phyloP scores from a whole-genome alignment of 352 stramenopile genomes.

The Phytophthora pinifolia region DNA sequence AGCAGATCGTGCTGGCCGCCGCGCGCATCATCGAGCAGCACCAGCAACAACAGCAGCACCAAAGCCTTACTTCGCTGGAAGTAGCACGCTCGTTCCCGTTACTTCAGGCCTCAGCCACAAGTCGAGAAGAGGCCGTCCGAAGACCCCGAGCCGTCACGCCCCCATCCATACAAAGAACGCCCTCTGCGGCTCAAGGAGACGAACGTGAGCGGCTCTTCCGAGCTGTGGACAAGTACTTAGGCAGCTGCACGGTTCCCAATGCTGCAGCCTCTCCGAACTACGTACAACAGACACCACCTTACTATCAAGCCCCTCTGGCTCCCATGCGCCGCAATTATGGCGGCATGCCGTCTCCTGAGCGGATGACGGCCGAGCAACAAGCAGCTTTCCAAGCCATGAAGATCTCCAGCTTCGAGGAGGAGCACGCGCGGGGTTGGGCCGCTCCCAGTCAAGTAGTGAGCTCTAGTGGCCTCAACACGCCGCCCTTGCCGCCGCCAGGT shows the following conservation, averaged over 20 bases:
- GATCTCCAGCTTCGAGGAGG: conserved; percentile 32
- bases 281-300: conserved; percentile 8
- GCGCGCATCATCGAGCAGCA: conserved; percentile 17
- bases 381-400: conserved; percentile 39
- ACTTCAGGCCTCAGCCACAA: conserved; percentile 24
- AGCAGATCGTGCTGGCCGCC: conserved; percentile 15
- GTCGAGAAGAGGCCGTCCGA: neutral
- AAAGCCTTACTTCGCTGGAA: conserved; percentile 9
- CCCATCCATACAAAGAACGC: neutral
- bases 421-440: conserved; percentile 23
- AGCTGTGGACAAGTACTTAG: conserved; percentile 55
- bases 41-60: conserved; percentile 4
- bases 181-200: conserved; percentile 6
- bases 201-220: conserved; percentile 49
- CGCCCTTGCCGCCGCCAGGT: neutral
- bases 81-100: conserved; percentile 44
- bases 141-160: conserved; percentile 3
- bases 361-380: conserved; percentile 34
- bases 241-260: conserved; percentile 3
- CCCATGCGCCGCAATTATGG: conserved; percentile 6
- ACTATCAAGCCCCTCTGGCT: conserved; percentile 15
- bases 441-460: conserved; percentile 12
- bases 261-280: neutral
- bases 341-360: conserved; percentile 26
- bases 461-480: conserved; percentile 1